These are phyloP conservation scores for Fragaria ananassa DNA, from an alignment of 306 rosid genomes.

Conservation along the genomic window DNA sequence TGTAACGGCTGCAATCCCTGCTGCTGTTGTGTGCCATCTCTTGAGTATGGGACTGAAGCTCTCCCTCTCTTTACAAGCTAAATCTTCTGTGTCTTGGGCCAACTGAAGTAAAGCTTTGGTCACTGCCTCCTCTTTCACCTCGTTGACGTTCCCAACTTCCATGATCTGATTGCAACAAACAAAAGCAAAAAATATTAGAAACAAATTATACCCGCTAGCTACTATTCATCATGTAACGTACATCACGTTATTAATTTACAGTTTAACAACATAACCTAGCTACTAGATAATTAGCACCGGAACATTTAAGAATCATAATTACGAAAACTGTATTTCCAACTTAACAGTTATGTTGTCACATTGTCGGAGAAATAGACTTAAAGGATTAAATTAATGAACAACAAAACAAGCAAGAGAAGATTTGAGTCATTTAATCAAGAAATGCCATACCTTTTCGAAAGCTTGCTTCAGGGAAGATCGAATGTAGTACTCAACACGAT, in stretches of 20 bases:
- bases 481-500: conserved; percentile 65
- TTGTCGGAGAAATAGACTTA: neutral
- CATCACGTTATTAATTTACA: neutral
- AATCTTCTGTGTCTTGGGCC: conserved; percentile 77
- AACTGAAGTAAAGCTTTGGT: conserved; percentile 50
- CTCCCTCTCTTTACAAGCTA: conserved; percentile 75
- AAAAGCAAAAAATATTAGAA: neutral
- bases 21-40: conserved; percentile 64
- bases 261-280: neutral
- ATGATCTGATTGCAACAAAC: conserved; percentile 39
- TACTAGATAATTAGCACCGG: neutral
- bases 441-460: conserved; percentile 55
- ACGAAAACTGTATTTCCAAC: neutral
- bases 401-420: neutral
- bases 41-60: conserved; percentile 59
- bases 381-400: too few relatives aligned
- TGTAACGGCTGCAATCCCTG: conserved; percentile 70
- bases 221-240: neutral
- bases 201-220: neutral
- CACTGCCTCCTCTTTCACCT: conserved; percentile 45
- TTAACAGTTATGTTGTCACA: neutral
- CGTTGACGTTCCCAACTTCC: conserved; percentile 44
- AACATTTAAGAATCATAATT: neutral
- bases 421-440: neutral
- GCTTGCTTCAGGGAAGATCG: conserved; percentile 58